Conservation (phyloP, 2,329 filamentous ascomycete species). For the Aureobasidium sp. region DNA sequence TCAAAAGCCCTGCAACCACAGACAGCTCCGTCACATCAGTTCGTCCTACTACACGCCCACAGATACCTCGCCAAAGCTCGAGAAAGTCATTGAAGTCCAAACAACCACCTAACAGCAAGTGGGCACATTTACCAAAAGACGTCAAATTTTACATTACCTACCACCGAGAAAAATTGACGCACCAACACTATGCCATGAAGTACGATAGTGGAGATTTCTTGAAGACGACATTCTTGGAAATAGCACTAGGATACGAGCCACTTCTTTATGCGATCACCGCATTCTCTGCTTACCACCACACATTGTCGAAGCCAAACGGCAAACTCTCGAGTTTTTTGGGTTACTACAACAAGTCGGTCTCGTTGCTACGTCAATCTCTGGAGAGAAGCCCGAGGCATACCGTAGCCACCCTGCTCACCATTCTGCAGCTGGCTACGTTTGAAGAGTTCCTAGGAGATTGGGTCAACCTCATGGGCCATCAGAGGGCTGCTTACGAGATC, state of each 20-base stretch:
- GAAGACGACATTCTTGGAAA: constrained; percentile 59
- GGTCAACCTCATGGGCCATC: constrained; percentile 87
- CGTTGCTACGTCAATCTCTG: constrained; percentile 63
- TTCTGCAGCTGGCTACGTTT: constrained; percentile 85
- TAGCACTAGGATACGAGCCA: constrained; percentile 70
- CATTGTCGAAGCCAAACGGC: constrained; percentile 61
- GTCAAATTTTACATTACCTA: constrained; percentile 73
- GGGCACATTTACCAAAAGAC: constrained; percentile 45
- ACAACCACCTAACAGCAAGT: constrained; percentile 19
- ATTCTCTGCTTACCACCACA: constrained; percentile 82
- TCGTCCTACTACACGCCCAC: constrained; percentile 11
- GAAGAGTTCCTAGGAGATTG: constrained; percentile 97
- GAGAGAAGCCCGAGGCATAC: constrained; percentile 63
- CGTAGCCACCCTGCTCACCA: constrained; percentile 72
- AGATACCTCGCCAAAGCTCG: constrained; percentile 14
- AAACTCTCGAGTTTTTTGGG: constrained; percentile 74
- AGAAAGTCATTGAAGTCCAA: constrained; percentile 15
- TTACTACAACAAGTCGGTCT: constrained; percentile 87
- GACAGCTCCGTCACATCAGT: not conserved
- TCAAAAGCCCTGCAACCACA: constrained; percentile 11
- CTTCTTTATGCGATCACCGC: constrained; percentile 80
- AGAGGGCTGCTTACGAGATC: constrained; percentile 80
- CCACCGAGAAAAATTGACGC: constrained; percentile 67
- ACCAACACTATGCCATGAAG: constrained; percentile 76
- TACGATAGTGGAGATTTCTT: constrained; percentile 68